Percentiles rank a stretch among this genome's conserved stretches.
phyloP scores from a whole-genome alignment of 2,329 filamentous ascomycete genomes.

The Tothia fuscella region DNA sequence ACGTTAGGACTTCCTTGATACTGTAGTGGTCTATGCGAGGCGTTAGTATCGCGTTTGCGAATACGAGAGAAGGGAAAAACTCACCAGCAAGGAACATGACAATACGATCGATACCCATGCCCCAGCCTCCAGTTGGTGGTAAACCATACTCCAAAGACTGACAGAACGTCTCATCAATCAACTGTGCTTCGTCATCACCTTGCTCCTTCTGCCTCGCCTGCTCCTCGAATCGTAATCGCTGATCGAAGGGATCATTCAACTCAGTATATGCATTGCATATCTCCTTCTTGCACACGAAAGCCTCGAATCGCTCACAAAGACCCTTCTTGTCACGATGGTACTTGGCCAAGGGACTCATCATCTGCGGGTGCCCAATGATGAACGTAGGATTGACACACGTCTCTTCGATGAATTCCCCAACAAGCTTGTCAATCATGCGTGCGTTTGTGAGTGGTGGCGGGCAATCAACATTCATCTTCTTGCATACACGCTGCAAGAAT shows the following conservation, averaged over 20 bases:
- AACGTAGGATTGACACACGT: constrained; percentile 89
- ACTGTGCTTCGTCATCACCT: constrained; percentile 92
- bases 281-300: constrained; percentile 94
- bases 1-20: constrained; percentile 91
- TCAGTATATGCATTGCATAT: constrained; percentile 97
- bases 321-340: constrained; percentile 72
- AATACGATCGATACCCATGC: constrained; percentile 80
- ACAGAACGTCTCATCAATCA: constrained; percentile 93
- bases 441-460: constrained; percentile 83
- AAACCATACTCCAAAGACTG: constrained; percentile 80
- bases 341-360: constrained; percentile 96
- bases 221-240: constrained; percentile 84
- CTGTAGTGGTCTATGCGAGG: constrained; percentile 75
- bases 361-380: constrained; percentile 65
- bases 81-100: constrained; percentile 73
- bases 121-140: constrained; percentile 81
- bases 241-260: constrained; percentile 88
- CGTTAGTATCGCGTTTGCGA: not conserved
- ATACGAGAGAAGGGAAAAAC: no score
- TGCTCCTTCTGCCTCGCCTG: constrained; percentile 92
- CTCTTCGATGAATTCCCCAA: constrained; percentile 83
- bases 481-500: constrained; percentile 72
- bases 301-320: constrained; percentile 93
- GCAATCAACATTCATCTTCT: constrained; percentile 87
- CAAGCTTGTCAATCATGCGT: constrained; percentile 88